Conservation (phyloP, 768 basidiomycete species). For the Collybiopsis confluens region DNA sequence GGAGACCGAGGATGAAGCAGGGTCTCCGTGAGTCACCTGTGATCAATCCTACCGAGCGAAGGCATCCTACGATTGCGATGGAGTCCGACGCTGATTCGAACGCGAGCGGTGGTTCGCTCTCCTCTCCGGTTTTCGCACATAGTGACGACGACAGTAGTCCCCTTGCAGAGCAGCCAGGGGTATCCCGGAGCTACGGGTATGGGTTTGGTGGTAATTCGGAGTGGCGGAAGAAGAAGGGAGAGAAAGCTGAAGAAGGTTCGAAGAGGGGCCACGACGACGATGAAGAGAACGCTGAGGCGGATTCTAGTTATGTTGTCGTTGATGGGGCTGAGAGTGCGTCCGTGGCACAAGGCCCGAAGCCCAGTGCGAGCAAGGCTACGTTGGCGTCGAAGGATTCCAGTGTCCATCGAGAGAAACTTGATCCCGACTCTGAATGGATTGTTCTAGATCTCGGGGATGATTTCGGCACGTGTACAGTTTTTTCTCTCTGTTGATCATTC, state of each 20-base stretch:
- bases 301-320: conserved; percentile 4
- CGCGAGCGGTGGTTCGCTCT: conserved; percentile 17
- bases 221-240: background rate
- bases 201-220: background rate
- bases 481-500: background rate
- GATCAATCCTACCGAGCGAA: background rate
- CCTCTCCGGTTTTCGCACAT: conserved; percentile 39
- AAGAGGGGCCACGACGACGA: background rate
- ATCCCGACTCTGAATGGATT: conserved; percentile 42
- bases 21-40: no score
- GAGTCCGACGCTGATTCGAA: conserved; percentile 8
- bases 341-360: background rate
- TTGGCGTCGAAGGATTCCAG: background rate
- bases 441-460: conserved; percentile 50
- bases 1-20: background rate
- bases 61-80: background rate
- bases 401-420: conserved; percentile 10
- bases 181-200: conserved; percentile 5
- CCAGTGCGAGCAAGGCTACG: background rate
- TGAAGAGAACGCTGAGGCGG: background rate
- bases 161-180: background rate
- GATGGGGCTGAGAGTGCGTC: background rate
- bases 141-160: conserved; percentile 18
- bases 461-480: conserved; percentile 24
- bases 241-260: background rate